Evolutionary conservation across 768 basidiomycete genomes (phyloP).

Genomic region (Boletus rubescentipes): DNA sequence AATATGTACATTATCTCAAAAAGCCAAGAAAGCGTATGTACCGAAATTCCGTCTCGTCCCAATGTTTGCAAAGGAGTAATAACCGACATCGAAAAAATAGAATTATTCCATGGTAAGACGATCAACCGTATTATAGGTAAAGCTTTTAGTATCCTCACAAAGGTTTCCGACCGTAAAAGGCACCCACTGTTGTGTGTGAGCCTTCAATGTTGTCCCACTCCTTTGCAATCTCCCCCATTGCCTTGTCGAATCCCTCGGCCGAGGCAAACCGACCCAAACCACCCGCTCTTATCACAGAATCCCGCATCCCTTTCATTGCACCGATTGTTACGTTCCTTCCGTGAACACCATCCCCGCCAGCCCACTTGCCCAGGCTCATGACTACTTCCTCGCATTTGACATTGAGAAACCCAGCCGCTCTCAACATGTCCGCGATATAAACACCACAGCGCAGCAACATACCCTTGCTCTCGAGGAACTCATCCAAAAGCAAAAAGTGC

Average conservation of each 20-base stretch:
- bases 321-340: conserved; percentile 16
- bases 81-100: too few species aligned
- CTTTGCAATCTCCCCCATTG: conserved; percentile 15
- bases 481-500: conserved; percentile 10
- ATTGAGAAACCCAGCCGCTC: conserved; percentile 14
- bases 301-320: conserved; percentile 24
- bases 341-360: conserved; percentile 20
- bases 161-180: conserved; percentile 18
- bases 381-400: conserved; percentile 17
- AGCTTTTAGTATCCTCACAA: not conserved
- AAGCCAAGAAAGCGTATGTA: too few species aligned
- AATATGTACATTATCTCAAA: too few species aligned
- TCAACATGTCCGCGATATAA: conserved; percentile 22
- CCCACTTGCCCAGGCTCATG: conserved; percentile 27
- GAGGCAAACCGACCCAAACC: conserved; percentile 15
- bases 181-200: conserved; percentile 5
- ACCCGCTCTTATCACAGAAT: conserved; percentile 18
- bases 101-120: conserved; percentile 59
- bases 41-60: too few species aligned
- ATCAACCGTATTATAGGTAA: conserved; percentile 59
- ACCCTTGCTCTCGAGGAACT: conserved; percentile 6
- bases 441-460: conserved; percentile 10
- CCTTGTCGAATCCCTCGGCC: conserved; percentile 20
- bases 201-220: conserved; percentile 28
- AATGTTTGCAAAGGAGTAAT: too few species aligned